Evolutionary conservation across 2,329 filamentous ascomycete species (phyloP).

Genomic region (Cryphonectria nitschkei): DNA sequence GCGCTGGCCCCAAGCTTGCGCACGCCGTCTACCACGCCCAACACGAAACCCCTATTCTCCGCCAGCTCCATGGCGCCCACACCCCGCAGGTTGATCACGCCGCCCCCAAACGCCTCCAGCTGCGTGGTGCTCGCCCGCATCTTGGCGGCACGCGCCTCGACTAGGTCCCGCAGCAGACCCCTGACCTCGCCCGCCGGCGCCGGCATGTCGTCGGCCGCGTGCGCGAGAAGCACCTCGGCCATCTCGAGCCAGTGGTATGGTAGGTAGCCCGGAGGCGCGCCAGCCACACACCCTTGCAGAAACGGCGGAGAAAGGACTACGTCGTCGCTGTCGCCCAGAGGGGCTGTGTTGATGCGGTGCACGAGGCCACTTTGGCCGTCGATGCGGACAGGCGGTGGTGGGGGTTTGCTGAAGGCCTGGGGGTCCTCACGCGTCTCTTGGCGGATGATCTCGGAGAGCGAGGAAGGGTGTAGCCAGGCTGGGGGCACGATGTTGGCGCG

Average conservation of each 20-base stretch:
- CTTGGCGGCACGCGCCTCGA: slow-evolving; percentile 89
- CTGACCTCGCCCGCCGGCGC: slow-evolving; percentile 72
- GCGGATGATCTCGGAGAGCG: slow-evolving; percentile 76
- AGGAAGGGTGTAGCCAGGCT: slow-evolving; percentile 80
- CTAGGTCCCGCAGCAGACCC: slow-evolving; percentile 75
- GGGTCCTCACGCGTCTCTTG: slow-evolving; percentile 76
- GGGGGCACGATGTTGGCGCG: slow-evolving; percentile 92
- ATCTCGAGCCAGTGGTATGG: slow-evolving; percentile 97
- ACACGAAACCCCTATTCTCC: slow-evolving; percentile 82
- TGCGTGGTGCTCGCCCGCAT: slow-evolving; percentile 75
- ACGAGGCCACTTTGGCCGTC: slow-evolving; percentile 49
- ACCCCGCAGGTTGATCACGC: slow-evolving; percentile 71
- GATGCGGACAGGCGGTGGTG: slow-evolving; percentile 62
- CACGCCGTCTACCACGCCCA: slow-evolving; percentile 84
- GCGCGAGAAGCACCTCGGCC: slow-evolving; percentile 82
- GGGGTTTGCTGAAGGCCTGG: slow-evolving; percentile 76
- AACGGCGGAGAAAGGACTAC: slow-evolving; percentile 71
- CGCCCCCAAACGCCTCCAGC: slow-evolving; percentile 71
- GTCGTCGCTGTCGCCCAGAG: slow-evolving; percentile 24
- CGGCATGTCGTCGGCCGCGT: slow-evolving; percentile 80
- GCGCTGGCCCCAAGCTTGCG: slow-evolving; percentile 80
- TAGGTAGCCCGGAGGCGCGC: slow-evolving; percentile 69
- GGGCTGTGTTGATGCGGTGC: slow-evolving; percentile 36
- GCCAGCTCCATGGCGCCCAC: slow-evolving; percentile 93
- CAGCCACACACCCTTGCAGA: slow-evolving; percentile 72